These are phyloP conservation scores for Debaryomyces nepalensis DNA, from an alignment of 1,139 yeast genomes.

Conservation along the genomic window DNA sequence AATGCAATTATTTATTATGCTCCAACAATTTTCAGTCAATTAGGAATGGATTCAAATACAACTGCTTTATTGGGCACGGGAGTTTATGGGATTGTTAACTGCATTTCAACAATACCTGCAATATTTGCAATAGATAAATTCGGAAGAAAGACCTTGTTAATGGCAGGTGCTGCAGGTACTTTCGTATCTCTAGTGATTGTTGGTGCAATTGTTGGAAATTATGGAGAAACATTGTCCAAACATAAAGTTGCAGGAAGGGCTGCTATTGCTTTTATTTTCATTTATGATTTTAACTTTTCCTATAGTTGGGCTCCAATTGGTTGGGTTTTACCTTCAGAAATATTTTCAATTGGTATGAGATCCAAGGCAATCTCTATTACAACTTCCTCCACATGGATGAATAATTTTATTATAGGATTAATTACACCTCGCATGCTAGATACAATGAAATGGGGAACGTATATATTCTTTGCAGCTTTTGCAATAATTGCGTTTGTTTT, in stretches of 20 bases:
- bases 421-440: conserved; percentile 30
- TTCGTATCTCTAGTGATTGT: conserved; percentile 26
- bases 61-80: conserved; percentile 48
- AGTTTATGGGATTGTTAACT: conserved; percentile 59
- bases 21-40: conserved; percentile 25
- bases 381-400: conserved; percentile 43
- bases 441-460: conserved; percentile 32
- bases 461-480: conserved; percentile 34
- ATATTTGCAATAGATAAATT: conserved; percentile 23
- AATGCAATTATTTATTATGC: conserved; percentile 77
- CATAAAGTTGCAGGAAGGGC: conserved; percentile 43
- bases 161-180: conserved; percentile 19
- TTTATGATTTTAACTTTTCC: conserved; percentile 34
- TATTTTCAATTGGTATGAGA: conserved; percentile 27
- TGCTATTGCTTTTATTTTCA: conserved; percentile 43
- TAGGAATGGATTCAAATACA: conserved; percentile 23
- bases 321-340: conserved; percentile 55
- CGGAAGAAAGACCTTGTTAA: conserved; percentile 20
- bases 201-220: conserved; percentile 62
- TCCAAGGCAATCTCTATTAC: conserved; percentile 35
- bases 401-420: conserved; percentile 39
- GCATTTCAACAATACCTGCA: conserved; percentile 61
- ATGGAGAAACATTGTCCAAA: conserved; percentile 18
- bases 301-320: conserved; percentile 37
- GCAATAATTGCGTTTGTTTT: conserved; percentile 27